Percentiles rank a stretch among this genome's conserved stretches.
Evolutionary conservation across 805 yeast species (phyloP).

Genomic region (Candida coquimbonensis): DNA sequence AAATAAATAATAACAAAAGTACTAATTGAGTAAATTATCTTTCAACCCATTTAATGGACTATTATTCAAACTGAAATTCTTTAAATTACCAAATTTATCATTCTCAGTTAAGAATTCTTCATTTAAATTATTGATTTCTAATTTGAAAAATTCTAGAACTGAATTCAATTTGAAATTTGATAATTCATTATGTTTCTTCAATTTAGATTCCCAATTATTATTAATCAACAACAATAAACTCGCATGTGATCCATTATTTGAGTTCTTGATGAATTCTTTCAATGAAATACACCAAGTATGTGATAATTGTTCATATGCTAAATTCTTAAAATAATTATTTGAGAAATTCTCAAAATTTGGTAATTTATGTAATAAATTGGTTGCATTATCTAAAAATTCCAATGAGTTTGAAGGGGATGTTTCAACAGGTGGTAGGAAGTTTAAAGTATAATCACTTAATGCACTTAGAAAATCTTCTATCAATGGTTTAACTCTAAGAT

Average conservation of each 20-base stretch:
- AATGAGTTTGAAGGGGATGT: conserved; percentile 43
- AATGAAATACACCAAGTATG: conserved; percentile 49
- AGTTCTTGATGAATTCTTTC: conserved; percentile 22
- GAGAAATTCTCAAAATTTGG: conserved; percentile 55
- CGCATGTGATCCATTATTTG: conserved; percentile 20
- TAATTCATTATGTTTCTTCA: conserved; percentile 37
- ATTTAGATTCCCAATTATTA: conserved; percentile 33
- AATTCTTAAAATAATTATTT: conserved; percentile 33
- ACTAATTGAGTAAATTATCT: conserved; percentile 2
- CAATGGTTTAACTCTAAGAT: conserved; percentile 59
- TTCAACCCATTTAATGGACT: conserved; percentile 19
- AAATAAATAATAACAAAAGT: neutral
- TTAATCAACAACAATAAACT: conserved; percentile 32
- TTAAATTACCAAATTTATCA: conserved; percentile 11
- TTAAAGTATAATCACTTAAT: conserved; percentile 66
- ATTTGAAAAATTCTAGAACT: conserved; percentile 37
- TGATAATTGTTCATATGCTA: conserved; percentile 56
- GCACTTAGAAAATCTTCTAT: conserved; percentile 65
- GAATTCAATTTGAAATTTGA: conserved; percentile 35
- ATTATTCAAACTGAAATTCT: conserved; percentile 18
- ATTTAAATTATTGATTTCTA: conserved; percentile 29
- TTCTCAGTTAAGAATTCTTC: conserved; percentile 11
- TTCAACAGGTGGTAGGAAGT: conserved; percentile 68
- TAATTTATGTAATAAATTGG: conserved; percentile 50
- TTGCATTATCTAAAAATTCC: conserved; percentile 55